phyloP scores from a whole-genome alignment of 2,329 filamentous ascomycete genomes.

The Colletotrichum sp. region DNA sequence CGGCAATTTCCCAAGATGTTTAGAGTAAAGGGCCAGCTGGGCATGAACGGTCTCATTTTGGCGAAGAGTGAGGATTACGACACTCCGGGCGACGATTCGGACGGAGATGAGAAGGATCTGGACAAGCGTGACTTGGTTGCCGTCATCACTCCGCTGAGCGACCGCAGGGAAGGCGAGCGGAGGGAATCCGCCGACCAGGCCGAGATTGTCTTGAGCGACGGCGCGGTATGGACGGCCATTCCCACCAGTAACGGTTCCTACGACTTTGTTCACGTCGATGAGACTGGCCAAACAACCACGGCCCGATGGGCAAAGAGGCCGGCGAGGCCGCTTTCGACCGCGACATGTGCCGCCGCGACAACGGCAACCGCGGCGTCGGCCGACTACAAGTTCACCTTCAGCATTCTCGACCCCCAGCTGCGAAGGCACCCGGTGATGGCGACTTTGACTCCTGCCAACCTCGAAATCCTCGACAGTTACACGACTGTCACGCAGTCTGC shows the following conservation, averaged over 20 bases:
- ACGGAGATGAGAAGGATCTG: conserved; percentile 55
- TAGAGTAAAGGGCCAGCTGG: conserved; percentile 65
- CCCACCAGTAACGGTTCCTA: conserved; percentile 62
- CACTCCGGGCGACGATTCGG: conserved; percentile 42
- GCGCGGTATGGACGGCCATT: conserved; percentile 61
- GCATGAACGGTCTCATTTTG: conserved; percentile 73
- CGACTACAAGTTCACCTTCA: conserved; percentile 74
- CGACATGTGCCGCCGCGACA: conserved; percentile 21
- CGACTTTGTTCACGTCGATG: conserved; percentile 68
- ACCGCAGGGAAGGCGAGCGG: conserved; percentile 50
- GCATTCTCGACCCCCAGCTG: conserved; percentile 72
- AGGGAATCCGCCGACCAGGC: conserved; percentile 54
- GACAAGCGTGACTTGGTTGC: conserved; percentile 64
- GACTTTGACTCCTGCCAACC: conserved; percentile 63
- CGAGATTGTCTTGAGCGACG: conserved; percentile 72
- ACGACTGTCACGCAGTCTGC: conserved; percentile 57
- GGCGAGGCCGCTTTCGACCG: conserved; percentile 26
- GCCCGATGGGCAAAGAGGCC: conserved; percentile 71
- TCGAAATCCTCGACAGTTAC: conserved; percentile 75
- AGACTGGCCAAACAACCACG: conserved; percentile 61
- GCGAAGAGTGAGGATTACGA: conserved; percentile 73
- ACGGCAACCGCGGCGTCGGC: conserved; percentile 27
- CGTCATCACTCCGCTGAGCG: conserved; percentile 63
- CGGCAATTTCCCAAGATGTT: conserved; percentile 70
- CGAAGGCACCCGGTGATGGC: conserved; percentile 79